Evolutionary conservation across 2,329 filamentous ascomycete genomes (phyloP).

Genomic region (Bipolaris gigantea): DNA sequence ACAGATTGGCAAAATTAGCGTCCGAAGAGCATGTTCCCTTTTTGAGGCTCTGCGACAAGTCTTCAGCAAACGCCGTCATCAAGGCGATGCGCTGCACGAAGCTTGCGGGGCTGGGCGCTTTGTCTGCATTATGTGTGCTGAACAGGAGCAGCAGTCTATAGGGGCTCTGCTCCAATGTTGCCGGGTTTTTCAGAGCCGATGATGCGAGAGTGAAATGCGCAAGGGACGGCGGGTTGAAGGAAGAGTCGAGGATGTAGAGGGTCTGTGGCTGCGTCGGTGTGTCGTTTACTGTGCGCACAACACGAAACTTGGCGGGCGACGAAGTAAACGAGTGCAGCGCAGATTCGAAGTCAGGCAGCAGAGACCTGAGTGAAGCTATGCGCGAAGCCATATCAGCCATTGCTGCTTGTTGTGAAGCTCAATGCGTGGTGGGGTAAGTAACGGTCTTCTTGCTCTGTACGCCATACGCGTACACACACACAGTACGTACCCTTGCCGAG

Average conservation of each 20-base stretch:
- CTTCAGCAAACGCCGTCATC: conserved; percentile 69
- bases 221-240: conserved; percentile 66
- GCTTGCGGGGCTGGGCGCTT: conserved; percentile 65
- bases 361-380: conserved; percentile 28
- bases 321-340: conserved; percentile 38
- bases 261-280: conserved; percentile 42
- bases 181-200: conserved; percentile 53
- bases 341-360: conserved; percentile 39
- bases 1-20: conserved; percentile 22
- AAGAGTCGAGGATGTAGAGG: conserved; percentile 66
- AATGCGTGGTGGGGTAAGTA: background rate
- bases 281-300: conserved; percentile 42
- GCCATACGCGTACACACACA: background rate
- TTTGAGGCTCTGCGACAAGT: conserved; percentile 45
- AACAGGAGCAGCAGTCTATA: conserved; percentile 60
- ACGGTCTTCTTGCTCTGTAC: background rate
- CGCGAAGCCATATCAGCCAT: conserved; percentile 35
- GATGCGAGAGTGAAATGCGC: conserved; percentile 61
- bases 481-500: no score
- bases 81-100: conserved; percentile 70
- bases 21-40: conserved; percentile 2
- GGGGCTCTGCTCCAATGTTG: conserved; percentile 39
- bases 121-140: conserved; percentile 67
- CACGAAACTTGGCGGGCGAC: conserved; percentile 39
- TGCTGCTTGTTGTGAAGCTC: background rate